These are phyloP conservation scores for Kwoniella dendrophila DNA, from an alignment of 768 basidiomycete genomes.

Conservation along the genomic window DNA sequence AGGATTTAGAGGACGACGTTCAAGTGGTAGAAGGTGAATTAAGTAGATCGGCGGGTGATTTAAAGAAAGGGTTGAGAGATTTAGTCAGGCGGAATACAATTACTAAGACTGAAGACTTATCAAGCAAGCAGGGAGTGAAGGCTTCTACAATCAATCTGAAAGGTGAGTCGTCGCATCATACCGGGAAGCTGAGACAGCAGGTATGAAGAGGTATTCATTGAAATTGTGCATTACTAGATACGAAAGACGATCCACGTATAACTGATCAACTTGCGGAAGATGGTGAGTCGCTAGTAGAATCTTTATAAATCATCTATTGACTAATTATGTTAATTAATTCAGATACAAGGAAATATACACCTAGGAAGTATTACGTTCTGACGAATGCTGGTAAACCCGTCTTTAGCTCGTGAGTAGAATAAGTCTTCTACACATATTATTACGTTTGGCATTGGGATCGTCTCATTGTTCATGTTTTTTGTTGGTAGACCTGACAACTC, in stretches of 20 bases:
- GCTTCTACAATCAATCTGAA: neutral
- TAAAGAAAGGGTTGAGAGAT: conserved; percentile 25
- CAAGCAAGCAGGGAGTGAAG: neutral
- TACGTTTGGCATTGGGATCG: neutral
- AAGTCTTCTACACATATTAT: neutral
- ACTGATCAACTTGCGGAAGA: neutral
- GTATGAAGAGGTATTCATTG: neutral
- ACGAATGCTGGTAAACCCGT: conserved; percentile 99
- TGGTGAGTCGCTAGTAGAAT: neutral
- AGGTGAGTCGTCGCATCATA: neutral
- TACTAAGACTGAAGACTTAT: neutral
- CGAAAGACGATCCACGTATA: neutral
- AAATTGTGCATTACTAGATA: neutral
- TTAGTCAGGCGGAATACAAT: conserved; percentile 21
- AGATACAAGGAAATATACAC: conserved; percentile 8
- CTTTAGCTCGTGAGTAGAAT: conserved; percentile 71
- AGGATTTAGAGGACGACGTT: neutral
- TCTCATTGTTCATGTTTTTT: neutral
- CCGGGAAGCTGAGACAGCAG: neutral
- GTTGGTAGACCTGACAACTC: conserved; percentile 62
- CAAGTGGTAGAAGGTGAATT: conserved; percentile 25
- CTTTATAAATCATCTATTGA: neutral
- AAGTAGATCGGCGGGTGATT: conserved; percentile 14
- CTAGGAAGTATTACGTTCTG: conserved; percentile 82
- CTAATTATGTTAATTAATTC: neutral